Evolutionary conservation across 2,329 filamentous ascomycete genomes (phyloP).

Genomic region (Aureobasidium sp.): DNA sequence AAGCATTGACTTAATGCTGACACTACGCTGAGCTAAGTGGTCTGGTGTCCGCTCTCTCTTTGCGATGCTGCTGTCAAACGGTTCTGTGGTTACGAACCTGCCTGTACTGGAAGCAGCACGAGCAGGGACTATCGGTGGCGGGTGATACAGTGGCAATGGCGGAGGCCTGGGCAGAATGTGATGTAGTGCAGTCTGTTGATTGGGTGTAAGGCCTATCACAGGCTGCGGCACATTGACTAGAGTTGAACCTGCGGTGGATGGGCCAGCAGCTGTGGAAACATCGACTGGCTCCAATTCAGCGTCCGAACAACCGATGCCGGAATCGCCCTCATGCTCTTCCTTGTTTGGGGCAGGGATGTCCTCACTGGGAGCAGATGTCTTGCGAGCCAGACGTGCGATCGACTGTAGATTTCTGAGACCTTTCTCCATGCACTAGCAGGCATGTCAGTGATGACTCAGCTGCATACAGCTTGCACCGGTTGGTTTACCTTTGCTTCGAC

Average conservation of each 20-base stretch:
- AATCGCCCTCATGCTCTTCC: slow-evolving; percentile 54
- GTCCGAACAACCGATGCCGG: slow-evolving; percentile 55
- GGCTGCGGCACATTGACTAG: background rate
- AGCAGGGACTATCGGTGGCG: slow-evolving; percentile 24
- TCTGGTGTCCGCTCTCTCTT: background rate
- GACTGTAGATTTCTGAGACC: slow-evolving; percentile 75
- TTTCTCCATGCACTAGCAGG: slow-evolving; percentile 67
- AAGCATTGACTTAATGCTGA: slow-evolving; percentile 12
- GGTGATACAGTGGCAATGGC: slow-evolving; percentile 29
- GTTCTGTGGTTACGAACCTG: background rate
- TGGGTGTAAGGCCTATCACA: background rate
- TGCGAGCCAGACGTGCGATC: slow-evolving; percentile 57
- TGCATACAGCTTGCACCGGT: slow-evolving; percentile 30
- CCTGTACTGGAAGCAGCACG: background rate
- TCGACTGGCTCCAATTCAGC: slow-evolving; percentile 33
- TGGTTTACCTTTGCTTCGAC: slow-evolving; percentile 75
- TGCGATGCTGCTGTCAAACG: background rate
- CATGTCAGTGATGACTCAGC: slow-evolving; percentile 11
- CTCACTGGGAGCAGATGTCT: slow-evolving; percentile 51
- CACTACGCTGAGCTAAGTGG: background rate
- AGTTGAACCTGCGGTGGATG: background rate
- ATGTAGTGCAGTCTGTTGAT: background rate
- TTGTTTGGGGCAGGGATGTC: slow-evolving; percentile 30
- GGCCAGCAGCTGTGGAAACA: background rate
- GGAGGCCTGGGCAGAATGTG: slow-evolving; percentile 17